Evolutionary conservation across 139 green algal genomes (phyloP).

Genomic region (Coccomyxa sp.): DNA sequence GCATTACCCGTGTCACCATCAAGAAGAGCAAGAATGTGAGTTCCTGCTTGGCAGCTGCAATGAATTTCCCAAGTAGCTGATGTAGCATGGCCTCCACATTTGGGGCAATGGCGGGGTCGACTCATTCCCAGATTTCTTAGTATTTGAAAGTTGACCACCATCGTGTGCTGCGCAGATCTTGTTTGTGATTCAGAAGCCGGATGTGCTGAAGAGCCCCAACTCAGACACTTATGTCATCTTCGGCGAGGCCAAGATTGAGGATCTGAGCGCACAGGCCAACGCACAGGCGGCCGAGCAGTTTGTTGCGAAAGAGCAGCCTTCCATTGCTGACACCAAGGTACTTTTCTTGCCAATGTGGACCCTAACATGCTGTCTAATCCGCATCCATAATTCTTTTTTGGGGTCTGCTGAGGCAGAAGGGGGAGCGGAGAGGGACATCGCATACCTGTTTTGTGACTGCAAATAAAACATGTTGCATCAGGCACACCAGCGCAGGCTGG

Average conservation of each 20-base stretch:
- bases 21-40: conserved; percentile 97
- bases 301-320: conserved; percentile 41
- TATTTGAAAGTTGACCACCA: too few species aligned
- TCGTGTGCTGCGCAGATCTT: conserved; percentile 70
- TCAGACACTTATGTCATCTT: conserved; percentile 99
- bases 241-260: conserved; percentile 99
- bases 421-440: too few species aligned
- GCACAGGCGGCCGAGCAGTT: conserved; percentile 79
- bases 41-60: neutral
- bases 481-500: too few species aligned
- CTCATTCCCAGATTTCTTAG: too few species aligned
- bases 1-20: conserved; percentile 92
- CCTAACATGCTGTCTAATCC: too few species aligned
- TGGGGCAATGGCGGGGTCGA: too few species aligned
- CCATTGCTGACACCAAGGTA: conserved; percentile 5
- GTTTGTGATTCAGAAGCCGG: conserved; percentile 95
- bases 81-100: too few species aligned
- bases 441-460: too few species aligned
- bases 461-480: too few species aligned
- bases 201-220: conserved; percentile 96
- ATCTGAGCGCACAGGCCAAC: conserved; percentile 84
- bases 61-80: too few species aligned
- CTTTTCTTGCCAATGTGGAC: neutral
- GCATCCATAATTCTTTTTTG: neutral
- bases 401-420: neutral